Base-by-base conservation (phyloP, 1,139 yeast species). In the Blastobotrys indianensis region DNA sequence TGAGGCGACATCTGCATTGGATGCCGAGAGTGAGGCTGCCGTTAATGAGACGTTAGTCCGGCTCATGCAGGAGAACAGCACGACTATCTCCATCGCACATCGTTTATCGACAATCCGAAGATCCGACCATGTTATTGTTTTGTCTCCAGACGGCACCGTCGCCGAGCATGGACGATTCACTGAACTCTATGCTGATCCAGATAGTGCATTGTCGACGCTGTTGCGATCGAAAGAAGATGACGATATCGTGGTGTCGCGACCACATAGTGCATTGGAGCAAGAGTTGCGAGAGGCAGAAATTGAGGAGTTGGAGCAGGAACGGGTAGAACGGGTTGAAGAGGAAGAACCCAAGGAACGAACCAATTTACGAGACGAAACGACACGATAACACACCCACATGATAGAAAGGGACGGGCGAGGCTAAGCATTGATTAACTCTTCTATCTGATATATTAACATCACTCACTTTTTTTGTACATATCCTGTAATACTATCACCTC, bases 31-130 rank as follows among this genome's bases (percentile, higher is more conserved):
- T 60, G 98, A 92, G 65, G 80, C 84, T 52, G 79, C 86, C 0
- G 95, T 92, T 39, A 82, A 80, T 56, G 74, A 75, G 48, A 82
- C 87, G 0, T 63, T 82, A 47, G 73, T 76, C 33, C 67, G 71
- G 44, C 64, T 82, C 38, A 84, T 88, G 85, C 72, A 73, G 46
- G 73, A 76, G 39, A 74, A 75, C 48, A 70, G 86, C 49, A 88
- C 97, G 0, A 82, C 94, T 7, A 85, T 90, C 43, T 85, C 94
- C 48, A 92, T 90, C 61, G 97, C 97, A 1, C 98, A 90, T 64
- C 72, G 97, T 54, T 71, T 88, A 49, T 84, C 95, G 1, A 90
- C 98, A 0, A 90, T 92, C 47, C 79, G 83, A 55, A 77, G 88
- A 56, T 83, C 95, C 49, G 92, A 87, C 56, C 75, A 85, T 50